Conservation (phyloP, 2,329 filamentous ascomycete species). For the Phyllosticta citrichinensis region DNA sequence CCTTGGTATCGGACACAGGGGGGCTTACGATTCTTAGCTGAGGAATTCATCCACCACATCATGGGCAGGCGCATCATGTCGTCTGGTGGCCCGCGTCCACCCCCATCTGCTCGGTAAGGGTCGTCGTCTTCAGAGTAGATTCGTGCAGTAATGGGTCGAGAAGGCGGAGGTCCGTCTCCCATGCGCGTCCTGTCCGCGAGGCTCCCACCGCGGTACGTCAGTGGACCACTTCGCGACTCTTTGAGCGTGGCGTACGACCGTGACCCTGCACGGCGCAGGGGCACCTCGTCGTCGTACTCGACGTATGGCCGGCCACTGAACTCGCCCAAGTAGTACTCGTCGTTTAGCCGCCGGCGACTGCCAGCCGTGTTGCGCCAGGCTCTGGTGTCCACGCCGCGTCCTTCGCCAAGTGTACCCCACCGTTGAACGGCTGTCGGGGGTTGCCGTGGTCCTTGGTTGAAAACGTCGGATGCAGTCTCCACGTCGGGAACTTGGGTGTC, state of each 20-base stretch:
- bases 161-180: not conserved
- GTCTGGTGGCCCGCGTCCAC: not conserved
- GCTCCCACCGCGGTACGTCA: not conserved
- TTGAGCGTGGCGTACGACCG: not conserved
- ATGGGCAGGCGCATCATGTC: constrained; percentile 20
- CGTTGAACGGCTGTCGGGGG: not conserved
- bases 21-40: constrained; percentile 25
- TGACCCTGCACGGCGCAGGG: constrained; percentile 1
- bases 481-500: not conserved
- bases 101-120: not conserved
- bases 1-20: too few species aligned
- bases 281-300: constrained; percentile 4
- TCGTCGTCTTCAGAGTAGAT: constrained; percentile 1
- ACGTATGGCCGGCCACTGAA: not conserved
- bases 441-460: not conserved
- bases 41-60: constrained; percentile 28
- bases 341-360: constrained; percentile 1
- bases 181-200: not conserved
- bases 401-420: constrained; percentile 1
- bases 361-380: not conserved
- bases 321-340: constrained; percentile 4
- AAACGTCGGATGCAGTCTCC: constrained; percentile 4
- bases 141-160: not conserved
- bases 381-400: not conserved
- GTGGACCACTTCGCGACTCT: not conserved